Percentiles rank a stretch among this genome's conserved stretches.
Conservation (phyloP, 257 asterid genomes). For the Solanum clarkiae region DNA sequence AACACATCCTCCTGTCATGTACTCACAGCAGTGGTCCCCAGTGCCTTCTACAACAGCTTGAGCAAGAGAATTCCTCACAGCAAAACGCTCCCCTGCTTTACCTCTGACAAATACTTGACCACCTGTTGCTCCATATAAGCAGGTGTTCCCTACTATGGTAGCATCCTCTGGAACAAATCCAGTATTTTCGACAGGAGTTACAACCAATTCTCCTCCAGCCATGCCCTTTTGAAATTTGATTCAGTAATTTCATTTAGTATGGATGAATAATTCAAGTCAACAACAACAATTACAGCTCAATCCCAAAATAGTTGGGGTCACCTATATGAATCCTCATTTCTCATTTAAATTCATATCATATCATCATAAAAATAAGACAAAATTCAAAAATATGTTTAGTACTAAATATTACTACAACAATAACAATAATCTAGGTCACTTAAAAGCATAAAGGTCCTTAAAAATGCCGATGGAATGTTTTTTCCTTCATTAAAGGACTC, state of each 20-base stretch:
- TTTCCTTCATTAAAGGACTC: not conserved
- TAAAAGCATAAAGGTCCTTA: not conserved
- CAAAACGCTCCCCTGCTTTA: constrained; percentile 95
- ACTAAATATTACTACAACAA: not conserved
- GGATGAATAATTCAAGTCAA: not conserved
- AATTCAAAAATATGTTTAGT: not conserved
- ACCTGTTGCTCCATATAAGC: constrained; percentile 97
- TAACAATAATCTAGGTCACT: not conserved
- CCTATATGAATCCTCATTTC: not conserved
- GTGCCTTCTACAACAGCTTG: constrained; percentile 98
- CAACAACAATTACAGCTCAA: not conserved
- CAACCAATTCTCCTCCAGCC: constrained; percentile 96
- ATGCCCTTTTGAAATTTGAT: constrained; percentile 49
- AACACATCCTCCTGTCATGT: constrained; percentile 99
- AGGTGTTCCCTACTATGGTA: constrained; percentile 89
- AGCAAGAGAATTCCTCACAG: constrained; percentile 93
- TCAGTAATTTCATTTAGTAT: constrained; percentile 3
- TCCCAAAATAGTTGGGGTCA: not conserved
- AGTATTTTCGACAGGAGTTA: constrained; percentile 59
- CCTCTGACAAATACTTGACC: constrained; percentile 86
- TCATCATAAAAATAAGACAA: not conserved
- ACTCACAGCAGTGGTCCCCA: constrained; percentile 95
- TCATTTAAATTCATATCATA: not conserved
- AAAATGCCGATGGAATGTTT: not conserved
- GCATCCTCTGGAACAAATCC: constrained; percentile 92